A percentile compares a stretch with the other conserved stretches of the same genome.
Evolutionary conservation across 495 filamentous ascomycete species (phyloP).

Genomic region (Barbatosphaeria neglecta): DNA sequence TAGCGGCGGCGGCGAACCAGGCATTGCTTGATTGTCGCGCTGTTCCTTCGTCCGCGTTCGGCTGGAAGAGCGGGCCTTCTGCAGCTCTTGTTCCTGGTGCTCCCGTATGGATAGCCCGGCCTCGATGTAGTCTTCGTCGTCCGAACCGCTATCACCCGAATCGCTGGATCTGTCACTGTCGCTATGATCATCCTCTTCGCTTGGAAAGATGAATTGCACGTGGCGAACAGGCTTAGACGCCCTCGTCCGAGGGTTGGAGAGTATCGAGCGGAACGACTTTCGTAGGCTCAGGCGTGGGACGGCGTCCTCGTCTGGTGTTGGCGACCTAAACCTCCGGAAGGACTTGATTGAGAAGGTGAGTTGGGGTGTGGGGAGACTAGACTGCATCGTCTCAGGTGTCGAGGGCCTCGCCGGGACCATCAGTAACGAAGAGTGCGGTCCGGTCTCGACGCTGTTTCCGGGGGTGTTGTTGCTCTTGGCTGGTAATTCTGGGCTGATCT

Average conservation of each 20-base stretch:
- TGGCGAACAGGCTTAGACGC: neutral
- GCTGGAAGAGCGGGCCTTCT: neutral
- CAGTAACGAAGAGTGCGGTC: neutral
- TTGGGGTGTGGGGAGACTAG: slow-evolving; percentile 19
- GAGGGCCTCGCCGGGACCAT: slow-evolving; percentile 3
- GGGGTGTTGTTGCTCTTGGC: neutral
- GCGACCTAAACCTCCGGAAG: slow-evolving; percentile 17
- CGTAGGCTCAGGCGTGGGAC: slow-evolving; percentile 11
- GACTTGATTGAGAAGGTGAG: slow-evolving; percentile 17
- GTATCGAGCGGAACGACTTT: slow-evolving; percentile 9
- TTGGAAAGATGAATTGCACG: slow-evolving; percentile 17
- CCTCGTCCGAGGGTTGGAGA: slow-evolving; percentile 15
- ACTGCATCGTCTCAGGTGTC: slow-evolving; percentile 11
- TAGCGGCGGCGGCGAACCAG: slow-evolving; percentile 15
- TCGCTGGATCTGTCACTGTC: neutral
- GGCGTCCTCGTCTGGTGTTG: slow-evolving; percentile 5
- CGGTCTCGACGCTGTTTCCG: neutral
- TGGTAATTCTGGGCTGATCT: neutral
- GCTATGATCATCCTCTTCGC: slow-evolving; percentile 1
- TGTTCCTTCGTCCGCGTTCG: neutral
- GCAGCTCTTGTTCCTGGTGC: neutral
- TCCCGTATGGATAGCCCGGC: neutral
- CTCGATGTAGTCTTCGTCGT: neutral
- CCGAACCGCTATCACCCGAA: neutral
- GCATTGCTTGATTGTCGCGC: neutral